These are phyloP conservation scores for Coffea canephora DNA, from an alignment of 257 asterid genomes.

Conservation along the genomic window DNA sequence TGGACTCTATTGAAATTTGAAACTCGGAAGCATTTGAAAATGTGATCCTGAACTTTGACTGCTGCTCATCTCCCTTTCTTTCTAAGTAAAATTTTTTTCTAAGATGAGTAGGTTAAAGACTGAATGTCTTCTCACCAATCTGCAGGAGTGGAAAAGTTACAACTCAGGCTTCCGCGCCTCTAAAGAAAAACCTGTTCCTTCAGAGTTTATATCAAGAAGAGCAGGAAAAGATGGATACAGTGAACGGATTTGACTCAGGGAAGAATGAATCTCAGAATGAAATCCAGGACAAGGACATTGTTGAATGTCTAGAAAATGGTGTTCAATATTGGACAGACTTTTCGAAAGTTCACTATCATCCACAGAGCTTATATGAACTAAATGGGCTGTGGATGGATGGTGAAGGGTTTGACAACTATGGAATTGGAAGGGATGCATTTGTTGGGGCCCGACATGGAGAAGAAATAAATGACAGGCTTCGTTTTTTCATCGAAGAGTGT, in stretches of 20 bases:
- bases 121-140: slow-evolving; percentile 33
- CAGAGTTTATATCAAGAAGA: slow-evolving; percentile 70
- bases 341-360: slow-evolving; percentile 93
- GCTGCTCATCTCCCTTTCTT: neutral
- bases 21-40: neutral
- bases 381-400: slow-evolving; percentile 64
- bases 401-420: slow-evolving; percentile 62
- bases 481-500: slow-evolving; percentile 91
- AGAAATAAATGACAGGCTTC: slow-evolving; percentile 82
- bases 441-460: slow-evolving; percentile 55
- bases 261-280: slow-evolving; percentile 36
- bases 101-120: neutral
- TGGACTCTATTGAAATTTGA: neutral
- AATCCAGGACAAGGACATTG: slow-evolving; percentile 71
- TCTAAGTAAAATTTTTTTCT: neutral
- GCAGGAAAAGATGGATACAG: slow-evolving; percentile 26
- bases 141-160: slow-evolving; percentile 81
- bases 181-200: slow-evolving; percentile 74
- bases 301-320: slow-evolving; percentile 65
- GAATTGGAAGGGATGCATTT: slow-evolving; percentile 74
- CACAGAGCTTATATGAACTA: slow-evolving; percentile 81
- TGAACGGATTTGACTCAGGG: slow-evolving; percentile 26
- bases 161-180: slow-evolving; percentile 64
- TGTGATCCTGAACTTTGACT: neutral
- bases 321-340: slow-evolving; percentile 94